A percentile compares a stretch with the other conserved stretches of the same genome.
These are phyloP conservation scores for Fusarium haematococcum DNA, from an alignment of 2,329 filamentous ascomycete species.

Conservation along the genomic window DNA sequence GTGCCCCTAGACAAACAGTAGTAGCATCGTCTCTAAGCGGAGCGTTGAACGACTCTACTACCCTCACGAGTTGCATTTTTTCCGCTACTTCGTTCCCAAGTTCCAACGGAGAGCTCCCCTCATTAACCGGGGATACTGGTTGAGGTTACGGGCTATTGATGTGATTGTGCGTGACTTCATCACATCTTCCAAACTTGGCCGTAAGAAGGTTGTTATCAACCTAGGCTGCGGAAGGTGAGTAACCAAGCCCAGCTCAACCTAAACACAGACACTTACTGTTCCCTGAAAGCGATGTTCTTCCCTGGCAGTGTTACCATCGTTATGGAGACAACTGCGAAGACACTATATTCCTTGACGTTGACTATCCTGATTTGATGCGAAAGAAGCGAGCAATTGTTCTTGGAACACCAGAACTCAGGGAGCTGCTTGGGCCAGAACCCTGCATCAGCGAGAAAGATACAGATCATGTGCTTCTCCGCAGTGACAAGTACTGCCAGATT, in stretches of 20 bases:
- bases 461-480: conserved; percentile 68
- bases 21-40: conserved; percentile 91
- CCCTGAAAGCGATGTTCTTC: conserved; percentile 79
- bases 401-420: conserved; percentile 67
- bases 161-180: conserved; percentile 80
- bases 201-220: conserved; percentile 82
- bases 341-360: conserved; percentile 83
- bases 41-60: conserved; percentile 93
- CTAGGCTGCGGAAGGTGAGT: conserved; percentile 91
- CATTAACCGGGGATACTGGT: conserved; percentile 90
- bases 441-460: conserved; percentile 53
- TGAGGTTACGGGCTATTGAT: conserved; percentile 86
- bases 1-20: conserved; percentile 79
- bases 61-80: conserved; percentile 81
- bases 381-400: conserved; percentile 78
- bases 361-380: conserved; percentile 83
- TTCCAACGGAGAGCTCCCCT: conserved; percentile 85
- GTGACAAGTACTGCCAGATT: conserved; percentile 79
- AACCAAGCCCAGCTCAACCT: not conserved
- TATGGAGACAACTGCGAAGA: conserved; percentile 69
- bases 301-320: conserved; percentile 82
- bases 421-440: conserved; percentile 48
- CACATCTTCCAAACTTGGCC: conserved; percentile 55
- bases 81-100: conserved; percentile 88
- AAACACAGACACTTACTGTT: conserved; percentile 7